phyloP scores from a whole-genome alignment of 495 filamentous ascomycete species.

The Clavariopsis aquatica region DNA sequence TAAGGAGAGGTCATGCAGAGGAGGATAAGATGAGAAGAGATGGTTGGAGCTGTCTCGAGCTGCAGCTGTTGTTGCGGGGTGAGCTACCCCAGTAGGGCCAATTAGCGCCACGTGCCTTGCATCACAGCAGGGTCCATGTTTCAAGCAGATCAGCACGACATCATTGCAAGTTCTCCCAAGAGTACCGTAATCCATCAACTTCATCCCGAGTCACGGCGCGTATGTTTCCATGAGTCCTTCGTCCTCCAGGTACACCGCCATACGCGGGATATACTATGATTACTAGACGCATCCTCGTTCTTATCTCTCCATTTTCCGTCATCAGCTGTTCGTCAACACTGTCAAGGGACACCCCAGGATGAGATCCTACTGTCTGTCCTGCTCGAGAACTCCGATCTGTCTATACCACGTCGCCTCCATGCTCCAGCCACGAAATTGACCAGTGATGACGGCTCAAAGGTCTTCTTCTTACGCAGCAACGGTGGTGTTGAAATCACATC shows the following conservation, averaged over 20 bases:
- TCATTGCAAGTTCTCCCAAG: neutral
- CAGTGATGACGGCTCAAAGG: slow-evolving; percentile 8
- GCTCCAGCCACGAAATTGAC: slow-evolving; percentile 17
- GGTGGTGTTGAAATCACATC: slow-evolving; percentile 27
- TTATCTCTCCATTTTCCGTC: neutral
- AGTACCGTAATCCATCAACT: too few relatives aligned
- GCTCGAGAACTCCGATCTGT: slow-evolving; percentile 4
- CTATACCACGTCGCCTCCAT: slow-evolving; percentile 20
- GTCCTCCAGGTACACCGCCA: too few relatives aligned
- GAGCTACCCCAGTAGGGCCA: slow-evolving; percentile 7
- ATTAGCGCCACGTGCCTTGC: slow-evolving; percentile 29
- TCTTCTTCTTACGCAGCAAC: neutral
- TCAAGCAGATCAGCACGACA: neutral
- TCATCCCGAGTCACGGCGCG: too few relatives aligned
- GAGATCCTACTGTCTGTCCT: slow-evolving; percentile 1
- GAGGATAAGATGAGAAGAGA: neutral
- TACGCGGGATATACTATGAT: too few relatives aligned
- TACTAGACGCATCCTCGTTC: too few relatives aligned
- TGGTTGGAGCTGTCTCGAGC: neutral
- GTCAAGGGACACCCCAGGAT: slow-evolving; percentile 9
- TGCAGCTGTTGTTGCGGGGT: slow-evolving; percentile 25
- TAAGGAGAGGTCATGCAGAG: slow-evolving; percentile 12
- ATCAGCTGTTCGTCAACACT: too few relatives aligned
- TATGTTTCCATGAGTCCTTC: too few relatives aligned
- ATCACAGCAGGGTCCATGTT: neutral